Conservation (phyloP, 805 yeast genomes). For the Diddensiella transvaalensis region DNA sequence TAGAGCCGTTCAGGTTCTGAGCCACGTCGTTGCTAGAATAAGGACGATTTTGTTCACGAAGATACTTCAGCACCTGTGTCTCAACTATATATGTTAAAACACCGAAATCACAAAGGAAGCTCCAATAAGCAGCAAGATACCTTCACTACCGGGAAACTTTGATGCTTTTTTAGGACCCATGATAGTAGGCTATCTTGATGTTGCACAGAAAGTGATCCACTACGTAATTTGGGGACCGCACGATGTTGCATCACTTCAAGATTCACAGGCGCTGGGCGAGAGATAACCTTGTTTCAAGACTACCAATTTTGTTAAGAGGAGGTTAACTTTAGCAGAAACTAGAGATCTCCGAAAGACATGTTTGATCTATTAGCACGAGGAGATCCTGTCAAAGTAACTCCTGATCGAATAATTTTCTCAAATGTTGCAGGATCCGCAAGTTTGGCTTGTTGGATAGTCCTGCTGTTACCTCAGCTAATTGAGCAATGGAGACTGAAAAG, state of each 20-base stretch:
- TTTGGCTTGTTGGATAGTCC: constrained; percentile 75
- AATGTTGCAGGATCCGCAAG: constrained; percentile 67
- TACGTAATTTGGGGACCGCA: too few relatives aligned
- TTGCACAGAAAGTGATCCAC: too few relatives aligned
- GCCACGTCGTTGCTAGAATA: constrained; percentile 11
- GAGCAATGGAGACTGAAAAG: constrained; percentile 74
- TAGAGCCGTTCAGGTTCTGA: constrained; percentile 9
- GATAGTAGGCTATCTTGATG: too few relatives aligned
- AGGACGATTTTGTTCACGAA: constrained; percentile 13
- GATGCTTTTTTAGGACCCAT: constrained; percentile 2
- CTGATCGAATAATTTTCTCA: constrained; percentile 43
- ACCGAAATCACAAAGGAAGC: too few relatives aligned
- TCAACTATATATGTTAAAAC: not conserved
- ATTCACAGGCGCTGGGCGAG: too few relatives aligned
- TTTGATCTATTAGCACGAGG: too few relatives aligned
- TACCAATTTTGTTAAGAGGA: too few relatives aligned
- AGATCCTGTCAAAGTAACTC: not conserved
- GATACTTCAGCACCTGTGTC: constrained; percentile 6
- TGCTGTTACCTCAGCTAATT: constrained; percentile 69
- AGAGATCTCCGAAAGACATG: too few relatives aligned
- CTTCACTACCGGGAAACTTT: not conserved
- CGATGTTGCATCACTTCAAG: too few relatives aligned
- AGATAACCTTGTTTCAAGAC: too few relatives aligned
- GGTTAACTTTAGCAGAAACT: too few relatives aligned
- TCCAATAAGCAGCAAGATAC: not conserved